Base-by-base conservation (phyloP, 345 rosid genomes). In the Euphorbia tirucalli region DNA sequence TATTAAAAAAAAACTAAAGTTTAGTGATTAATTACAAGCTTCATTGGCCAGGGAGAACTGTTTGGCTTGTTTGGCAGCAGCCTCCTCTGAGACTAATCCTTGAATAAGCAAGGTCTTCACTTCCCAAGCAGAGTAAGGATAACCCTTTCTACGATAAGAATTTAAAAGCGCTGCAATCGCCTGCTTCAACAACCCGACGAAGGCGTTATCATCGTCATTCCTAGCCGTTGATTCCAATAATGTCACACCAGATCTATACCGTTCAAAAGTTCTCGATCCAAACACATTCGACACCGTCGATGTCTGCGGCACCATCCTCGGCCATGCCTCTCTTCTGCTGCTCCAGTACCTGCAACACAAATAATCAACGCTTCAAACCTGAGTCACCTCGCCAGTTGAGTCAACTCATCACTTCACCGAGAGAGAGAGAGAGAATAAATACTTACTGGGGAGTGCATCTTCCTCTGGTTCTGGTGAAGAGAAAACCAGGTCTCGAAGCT, bases 381-480 rank as follows among this genome's bases (percentile, higher is more conserved):
- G 3, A 11, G 30, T 15, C 39, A 35, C 39, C 7, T 35, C 39
- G 7, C 39, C 39, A 24, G 4, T 28, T 37, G 49, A 60, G 61
- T 46, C 43, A 62, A 62, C 32, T 46, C 59, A 21, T 6, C 60
- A 71, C 10, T 31, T 14, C 0, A 35, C 11, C 25, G 30, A 65
- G 8, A 9, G 15, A 27, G 39, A 28, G 49, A 37, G 46, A 58
- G 70, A 16, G 69, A 28, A 27, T 58, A 1, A 30, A 49, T 13
- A 14, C 65, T 70, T 71, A 88, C 95, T 87, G 90, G 2, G 97
- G 92, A 64, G 98, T 88, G 90, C 98, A 93, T 77, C 87, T 77
- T 80, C 91, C 97, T 83, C 87, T 78, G 80, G 79, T 64, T 83
- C 98, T 78, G 1, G 89, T 74, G 86, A 85, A 93, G 70, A 86